Base-by-base conservation (phyloP, 371 early-diverging fungal species). In the Mucor irregularis region DNA sequence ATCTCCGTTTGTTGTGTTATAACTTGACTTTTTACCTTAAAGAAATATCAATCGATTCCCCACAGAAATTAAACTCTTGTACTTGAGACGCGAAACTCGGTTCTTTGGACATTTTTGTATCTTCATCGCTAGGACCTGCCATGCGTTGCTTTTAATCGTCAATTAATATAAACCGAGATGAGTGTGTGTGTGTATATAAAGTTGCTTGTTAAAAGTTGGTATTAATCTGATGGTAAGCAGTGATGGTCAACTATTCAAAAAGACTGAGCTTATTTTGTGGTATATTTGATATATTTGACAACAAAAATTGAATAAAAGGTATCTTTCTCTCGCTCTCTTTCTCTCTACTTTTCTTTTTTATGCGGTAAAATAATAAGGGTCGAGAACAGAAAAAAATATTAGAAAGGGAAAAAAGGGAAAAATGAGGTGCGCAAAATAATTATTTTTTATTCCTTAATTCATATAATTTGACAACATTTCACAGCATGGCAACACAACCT, bases 21-120 rank as follows among this genome's bases (percentile, higher is more conserved):
- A 11, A 7, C 17, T 42, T 22, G 37, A 11, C 38, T 19, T 3
- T 14, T 64, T 77, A 86, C 86, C 86, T 83, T 55, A 91, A 73
- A 0, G 91, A 85, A 53, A 84, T 73, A 57, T 89, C 91, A 43
- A 90, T 82, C 2, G 88, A 82, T 59, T 85, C 84, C 11, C 83
- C 84, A 49, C 71, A 57, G 63, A 90, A 89, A 63, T 89, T 82
- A 58, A 88, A 84, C 4, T 70, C 59, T 54, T 79, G 69, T 72
- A 90, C 79, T 61, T 86, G 68, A 14, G 39, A 44, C 9, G 54
- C 54, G 49, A 74, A 74, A 24, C 43, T 57, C 0, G 35, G 31
- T 24, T 61, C 44, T 43, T 25, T 53, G 21, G 10, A 25, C 16
- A 35, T 58, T 30, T 31, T 47, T n/a, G 37, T 28, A 5, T 14